phyloP scores from a whole-genome alignment of 108 stramenopile species.

The Fistulifera pelliculosa region DNA sequence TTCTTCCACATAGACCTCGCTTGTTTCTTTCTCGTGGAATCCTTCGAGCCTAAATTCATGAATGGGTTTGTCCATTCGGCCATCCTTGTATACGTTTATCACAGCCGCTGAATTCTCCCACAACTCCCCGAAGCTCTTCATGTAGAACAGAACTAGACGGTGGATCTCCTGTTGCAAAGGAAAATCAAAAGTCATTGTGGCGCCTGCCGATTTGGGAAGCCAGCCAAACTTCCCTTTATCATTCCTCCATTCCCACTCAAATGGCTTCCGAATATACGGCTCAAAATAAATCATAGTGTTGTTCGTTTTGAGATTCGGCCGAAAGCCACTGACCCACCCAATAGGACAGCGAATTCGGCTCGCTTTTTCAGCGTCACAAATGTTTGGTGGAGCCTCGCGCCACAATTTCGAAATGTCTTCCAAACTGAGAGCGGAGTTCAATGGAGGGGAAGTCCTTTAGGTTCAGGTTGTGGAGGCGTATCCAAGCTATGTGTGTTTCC shows the following conservation, averaged over 20 bases:
- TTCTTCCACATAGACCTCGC: slow-evolving; percentile 63
- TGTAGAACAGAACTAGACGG: slow-evolving; percentile 52
- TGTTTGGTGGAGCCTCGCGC: slow-evolving; percentile 8
- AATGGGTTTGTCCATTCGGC: neutral
- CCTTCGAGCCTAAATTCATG: slow-evolving; percentile 20
- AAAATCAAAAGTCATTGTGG: slow-evolving; percentile 18
- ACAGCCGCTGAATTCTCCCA: slow-evolving; percentile 47
- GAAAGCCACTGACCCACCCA: neutral
- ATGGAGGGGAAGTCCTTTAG: slow-evolving; percentile 51
- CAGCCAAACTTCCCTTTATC: slow-evolving; percentile 4
- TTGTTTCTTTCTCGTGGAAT: slow-evolving; percentile 59
- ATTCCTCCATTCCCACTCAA: neutral
- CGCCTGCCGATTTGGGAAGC: neutral
- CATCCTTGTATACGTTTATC: slow-evolving; percentile 7
- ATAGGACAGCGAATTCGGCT: neutral
- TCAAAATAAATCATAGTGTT: neutral
- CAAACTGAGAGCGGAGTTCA: slow-evolving; percentile 44
- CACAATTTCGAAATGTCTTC: slow-evolving; percentile 53
- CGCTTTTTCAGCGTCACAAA: neutral
- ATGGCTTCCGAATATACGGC: no score
- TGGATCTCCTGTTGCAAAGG: slow-evolving; percentile 33
- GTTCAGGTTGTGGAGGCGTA: slow-evolving; percentile 36
- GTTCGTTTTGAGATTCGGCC: neutral
- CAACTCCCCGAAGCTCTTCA: slow-evolving; percentile 73
- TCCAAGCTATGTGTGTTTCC: slow-evolving; percentile 14